These are phyloP conservation scores for Solanum aculeatissimum DNA, from an alignment of 305 asterid genomes.

Conservation along the genomic window DNA sequence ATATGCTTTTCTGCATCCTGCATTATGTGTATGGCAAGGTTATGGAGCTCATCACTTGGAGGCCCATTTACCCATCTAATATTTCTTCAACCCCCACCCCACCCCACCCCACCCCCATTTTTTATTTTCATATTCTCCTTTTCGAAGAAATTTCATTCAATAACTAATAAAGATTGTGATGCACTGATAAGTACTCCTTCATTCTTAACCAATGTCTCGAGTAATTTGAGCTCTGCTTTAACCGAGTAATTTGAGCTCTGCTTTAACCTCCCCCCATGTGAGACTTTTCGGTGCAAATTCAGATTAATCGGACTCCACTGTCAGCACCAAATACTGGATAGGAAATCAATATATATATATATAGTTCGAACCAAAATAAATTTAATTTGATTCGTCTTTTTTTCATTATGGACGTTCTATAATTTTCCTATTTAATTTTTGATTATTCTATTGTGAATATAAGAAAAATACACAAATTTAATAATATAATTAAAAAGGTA, in stretches of 20 bases:
- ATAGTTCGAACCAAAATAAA: background rate
- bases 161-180: background rate
- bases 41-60: constrained; percentile 1
- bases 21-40: background rate
- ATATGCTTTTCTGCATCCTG: background rate
- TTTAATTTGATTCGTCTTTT: background rate
- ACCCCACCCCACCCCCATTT: background rate
- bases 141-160: background rate
- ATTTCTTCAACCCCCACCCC: background rate
- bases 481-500: too few species aligned
- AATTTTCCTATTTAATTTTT: background rate
- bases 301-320: too few species aligned
- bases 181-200: too few species aligned
- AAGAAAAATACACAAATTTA: background rate
- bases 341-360: too few species aligned
- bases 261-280: too few species aligned
- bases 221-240: too few species aligned
- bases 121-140: background rate
- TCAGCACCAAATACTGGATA: too few species aligned
- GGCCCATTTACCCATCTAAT: constrained; percentile 1
- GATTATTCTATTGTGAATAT: background rate
- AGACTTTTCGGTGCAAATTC: too few species aligned
- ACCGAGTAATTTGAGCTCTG: too few species aligned
- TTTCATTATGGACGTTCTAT: background rate
- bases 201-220: too few species aligned